phyloP scores from a whole-genome alignment of 2,329 filamentous ascomycete genomes.

The Chrysosporium queenslandicum region DNA sequence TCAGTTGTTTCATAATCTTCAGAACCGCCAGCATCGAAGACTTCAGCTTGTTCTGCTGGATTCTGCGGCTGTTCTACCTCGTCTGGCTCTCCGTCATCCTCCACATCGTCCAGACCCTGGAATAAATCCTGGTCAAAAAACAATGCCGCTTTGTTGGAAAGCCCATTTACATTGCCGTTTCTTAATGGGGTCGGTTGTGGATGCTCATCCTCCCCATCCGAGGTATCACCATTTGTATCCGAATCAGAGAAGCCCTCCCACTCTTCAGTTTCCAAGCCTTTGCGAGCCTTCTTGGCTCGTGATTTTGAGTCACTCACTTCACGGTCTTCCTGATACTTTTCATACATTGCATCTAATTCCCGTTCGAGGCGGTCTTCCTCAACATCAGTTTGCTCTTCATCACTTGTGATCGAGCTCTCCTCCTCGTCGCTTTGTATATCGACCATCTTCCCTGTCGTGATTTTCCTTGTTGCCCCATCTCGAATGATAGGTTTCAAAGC shows the following conservation, averaged over 20 bases:
- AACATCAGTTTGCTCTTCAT: constrained; percentile 57
- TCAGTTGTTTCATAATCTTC: constrained; percentile 22
- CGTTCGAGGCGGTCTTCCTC: constrained; percentile 74
- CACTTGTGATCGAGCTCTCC: constrained; percentile 49
- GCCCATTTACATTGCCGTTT: constrained; percentile 35
- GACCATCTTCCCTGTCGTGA: constrained; percentile 69
- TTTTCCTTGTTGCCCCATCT: constrained; percentile 56
- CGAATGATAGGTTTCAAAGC: constrained; percentile 72
- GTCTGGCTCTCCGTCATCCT: constrained; percentile 41
- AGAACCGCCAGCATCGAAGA: constrained; percentile 32
- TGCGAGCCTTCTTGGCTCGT: constrained; percentile 77
- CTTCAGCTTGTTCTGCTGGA: constrained; percentile 32
- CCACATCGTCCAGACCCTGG: constrained; percentile 58
- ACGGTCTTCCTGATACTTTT: constrained; percentile 70
- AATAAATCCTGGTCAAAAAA: constrained; percentile 98
- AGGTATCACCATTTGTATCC: constrained; percentile 49
- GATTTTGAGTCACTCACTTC: constrained; percentile 75
- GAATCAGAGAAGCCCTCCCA: constrained; percentile 80
- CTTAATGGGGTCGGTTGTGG: constrained; percentile 10
- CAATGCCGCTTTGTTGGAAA: constrained; percentile 75
- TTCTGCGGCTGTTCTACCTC: constrained; percentile 36
- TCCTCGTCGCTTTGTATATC: constrained; percentile 51
- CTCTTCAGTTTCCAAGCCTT: constrained; percentile 72
- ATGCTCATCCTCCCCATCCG: constrained; percentile 50
- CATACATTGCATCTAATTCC: constrained; percentile 80